Evolutionary conservation across 768 basidiomycete genomes (phyloP).

Genomic region (Termitomyces sp.): DNA sequence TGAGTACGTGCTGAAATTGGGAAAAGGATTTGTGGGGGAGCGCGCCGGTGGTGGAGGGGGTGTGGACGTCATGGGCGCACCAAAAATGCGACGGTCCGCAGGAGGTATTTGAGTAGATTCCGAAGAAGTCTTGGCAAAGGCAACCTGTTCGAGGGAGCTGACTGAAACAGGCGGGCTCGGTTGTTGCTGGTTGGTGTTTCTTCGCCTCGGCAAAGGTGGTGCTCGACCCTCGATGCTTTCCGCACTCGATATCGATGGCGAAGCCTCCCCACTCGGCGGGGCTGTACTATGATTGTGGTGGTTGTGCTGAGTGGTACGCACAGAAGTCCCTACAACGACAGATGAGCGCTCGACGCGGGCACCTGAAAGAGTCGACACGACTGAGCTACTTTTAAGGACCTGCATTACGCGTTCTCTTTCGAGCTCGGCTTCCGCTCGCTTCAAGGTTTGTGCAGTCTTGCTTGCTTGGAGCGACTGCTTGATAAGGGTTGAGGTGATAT

Average conservation of each 20-base stretch:
- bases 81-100: background rate
- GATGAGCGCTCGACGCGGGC: slow-evolving; percentile 27
- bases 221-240: slow-evolving; percentile 8
- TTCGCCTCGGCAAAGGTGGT: slow-evolving; percentile 27
- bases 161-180: slow-evolving; percentile 37
- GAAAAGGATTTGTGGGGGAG: slow-evolving; percentile 7
- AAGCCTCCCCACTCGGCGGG: background rate
- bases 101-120: background rate
- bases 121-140: slow-evolving; percentile 24
- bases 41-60: slow-evolving; percentile 3
- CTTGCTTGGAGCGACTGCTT: slow-evolving; percentile 70
- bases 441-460: slow-evolving; percentile 65
- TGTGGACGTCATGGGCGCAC: background rate
- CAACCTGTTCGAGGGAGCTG: slow-evolving; percentile 43
- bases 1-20: background rate
- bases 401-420: slow-evolving; percentile 68
- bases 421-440: slow-evolving; percentile 61
- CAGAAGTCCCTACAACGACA: slow-evolving; percentile 28
- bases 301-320: slow-evolving; percentile 20
- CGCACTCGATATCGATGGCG: slow-evolving; percentile 3
- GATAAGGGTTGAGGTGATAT: slow-evolving; percentile 62
- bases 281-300: background rate
- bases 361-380: slow-evolving; percentile 24
- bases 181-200: slow-evolving; percentile 19
- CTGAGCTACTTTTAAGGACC: slow-evolving; percentile 61